Evolutionary conservation across 2,329 filamentous ascomycete genomes (phyloP).

Genomic region (Botryotinia globosa): DNA sequence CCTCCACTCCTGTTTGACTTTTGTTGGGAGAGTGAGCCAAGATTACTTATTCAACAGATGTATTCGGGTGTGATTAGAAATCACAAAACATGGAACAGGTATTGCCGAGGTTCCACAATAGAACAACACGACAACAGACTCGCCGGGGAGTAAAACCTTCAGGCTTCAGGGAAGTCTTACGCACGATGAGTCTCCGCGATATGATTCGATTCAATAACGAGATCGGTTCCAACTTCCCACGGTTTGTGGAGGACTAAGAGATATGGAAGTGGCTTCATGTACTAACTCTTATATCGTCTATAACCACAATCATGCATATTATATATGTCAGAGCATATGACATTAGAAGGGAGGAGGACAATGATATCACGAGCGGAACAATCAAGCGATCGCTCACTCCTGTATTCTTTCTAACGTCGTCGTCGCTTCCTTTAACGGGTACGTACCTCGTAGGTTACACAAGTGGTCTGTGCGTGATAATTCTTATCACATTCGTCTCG

Average conservation of each 20-base stretch:
- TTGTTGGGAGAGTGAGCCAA: background rate
- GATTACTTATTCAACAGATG: no score
- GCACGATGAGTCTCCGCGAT: background rate
- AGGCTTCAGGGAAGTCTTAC: no score
- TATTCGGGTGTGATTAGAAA: no score
- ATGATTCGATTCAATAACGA: background rate
- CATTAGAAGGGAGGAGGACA: no score
- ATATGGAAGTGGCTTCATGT: background rate
- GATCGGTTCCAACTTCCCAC: background rate
- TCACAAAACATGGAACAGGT: no score
- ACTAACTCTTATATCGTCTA: background rate
- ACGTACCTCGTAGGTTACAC: no score
- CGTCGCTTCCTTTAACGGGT: background rate
- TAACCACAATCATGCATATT: background rate
- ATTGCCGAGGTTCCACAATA: no score
- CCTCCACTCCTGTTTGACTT: background rate
- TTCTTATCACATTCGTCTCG: background rate
- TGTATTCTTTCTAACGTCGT: background rate
- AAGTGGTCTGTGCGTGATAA: background rate
- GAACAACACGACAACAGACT: no score
- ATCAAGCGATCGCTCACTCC: background rate
- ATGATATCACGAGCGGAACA: background rate
- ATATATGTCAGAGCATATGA: no score
- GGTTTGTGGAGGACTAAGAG: background rate
- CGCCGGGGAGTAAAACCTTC: no score